These are phyloP conservation scores for Salix caprea DNA, from an alignment of 345 rosid species.

Conservation along the genomic window DNA sequence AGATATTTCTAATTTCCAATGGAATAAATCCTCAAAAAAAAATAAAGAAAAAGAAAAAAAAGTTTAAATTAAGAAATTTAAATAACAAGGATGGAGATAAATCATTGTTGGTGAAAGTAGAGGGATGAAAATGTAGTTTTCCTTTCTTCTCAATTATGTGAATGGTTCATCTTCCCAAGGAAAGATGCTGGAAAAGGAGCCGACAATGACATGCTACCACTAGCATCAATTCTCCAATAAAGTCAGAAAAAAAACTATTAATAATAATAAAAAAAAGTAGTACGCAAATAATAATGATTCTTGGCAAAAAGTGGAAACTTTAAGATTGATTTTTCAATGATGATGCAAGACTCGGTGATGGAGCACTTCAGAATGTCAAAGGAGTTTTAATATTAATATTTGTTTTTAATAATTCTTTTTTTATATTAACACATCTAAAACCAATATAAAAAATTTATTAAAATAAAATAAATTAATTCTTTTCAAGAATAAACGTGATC, in stretches of 20 bases:
- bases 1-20: no score
- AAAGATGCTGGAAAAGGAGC: background rate
- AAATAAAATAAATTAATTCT: no score
- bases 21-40: no score
- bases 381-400: background rate
- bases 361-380: background rate
- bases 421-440: no score
- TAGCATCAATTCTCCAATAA: background rate
- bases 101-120: background rate
- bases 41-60: no score
- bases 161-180: background rate
- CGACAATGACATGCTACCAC: background rate
- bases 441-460: no score
- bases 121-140: background rate
- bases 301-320: background rate
- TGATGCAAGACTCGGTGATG: background rate
- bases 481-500: no score
- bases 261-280: no score
- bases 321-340: background rate
- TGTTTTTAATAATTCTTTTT: no score
- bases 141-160: background rate
- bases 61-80: background rate
- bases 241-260: background rate
- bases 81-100: background rate
- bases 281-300: background rate